Base-by-base conservation (phyloP, 495 filamentous ascomycete genomes). In the Penicillium chermesinum region DNA sequence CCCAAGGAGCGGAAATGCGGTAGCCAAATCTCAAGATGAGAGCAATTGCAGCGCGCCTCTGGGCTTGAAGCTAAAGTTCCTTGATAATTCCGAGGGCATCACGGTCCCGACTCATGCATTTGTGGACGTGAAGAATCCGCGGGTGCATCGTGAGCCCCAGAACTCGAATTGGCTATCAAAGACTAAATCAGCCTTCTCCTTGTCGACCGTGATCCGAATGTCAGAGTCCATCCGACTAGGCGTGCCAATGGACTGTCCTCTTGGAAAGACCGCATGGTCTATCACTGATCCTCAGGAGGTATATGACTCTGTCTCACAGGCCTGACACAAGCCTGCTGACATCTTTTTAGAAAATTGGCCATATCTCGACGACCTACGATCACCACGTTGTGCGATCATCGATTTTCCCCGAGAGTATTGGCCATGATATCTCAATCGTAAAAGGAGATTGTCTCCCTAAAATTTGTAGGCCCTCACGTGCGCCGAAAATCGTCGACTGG, bases 201-300 rank as follows among this genome's bases (percentile, higher is more conserved):
- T 33, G 36, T 33, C 53, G 9, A 45, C 48, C 8, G 44, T 20
- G 10, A 30, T 48, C 20, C 51, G 45, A 16, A 14, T 52, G 2
- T 52, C 45, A 38, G 45, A 48, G 17, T 33, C 15, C 6, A 9
- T 48, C 35, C 51, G 33, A 21, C 30, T 27, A 21, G 45, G 37
- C n/a, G 12, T 44, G 8, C 13, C 25, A 4, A 45, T 41, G 3
- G 35, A 48, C 35, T 56, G 48, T 13, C 40, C 53, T 16, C 40
- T 56, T 20, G 53, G 44, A 7, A 56, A 56, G 43, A 38, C 39
- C 18, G 44, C 51, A n/a, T 56, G 53, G 48, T 41, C 49, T 22
- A 35, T 44, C 10, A 25, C 51, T 15, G 47, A 50, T 10, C 48
- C 44, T 12, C 43, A 44, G 15, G 41, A 56, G 49, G 53, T 56